A percentile compares a stretch with the other conserved stretches of the same genome.
Evolutionary conservation across 1,284 basidiomycete species (phyloP).

Genomic region (Puccinia horiana): DNA sequence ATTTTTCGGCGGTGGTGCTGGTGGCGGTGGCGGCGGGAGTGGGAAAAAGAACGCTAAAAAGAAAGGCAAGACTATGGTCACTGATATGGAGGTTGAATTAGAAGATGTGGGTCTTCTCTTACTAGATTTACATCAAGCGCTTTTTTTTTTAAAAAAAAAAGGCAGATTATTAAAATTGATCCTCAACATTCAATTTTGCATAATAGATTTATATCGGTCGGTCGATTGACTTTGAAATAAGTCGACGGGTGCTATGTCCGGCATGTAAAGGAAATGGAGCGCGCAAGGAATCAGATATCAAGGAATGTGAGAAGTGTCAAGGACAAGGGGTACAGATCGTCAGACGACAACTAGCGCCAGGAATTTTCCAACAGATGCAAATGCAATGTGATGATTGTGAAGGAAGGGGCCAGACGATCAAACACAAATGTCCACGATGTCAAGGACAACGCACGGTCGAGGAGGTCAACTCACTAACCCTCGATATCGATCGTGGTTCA

Average conservation of each 20-base stretch:
- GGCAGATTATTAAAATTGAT: too few species aligned
- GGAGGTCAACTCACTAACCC: slow-evolving; percentile 66
- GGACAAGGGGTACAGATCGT: slow-evolving; percentile 81
- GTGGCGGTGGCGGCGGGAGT: slow-evolving; percentile 59
- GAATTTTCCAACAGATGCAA: slow-evolving; percentile 57
- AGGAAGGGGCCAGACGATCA: slow-evolving; percentile 77
- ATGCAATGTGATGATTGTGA: slow-evolving; percentile 66
- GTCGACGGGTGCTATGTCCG: slow-evolving; percentile 84
- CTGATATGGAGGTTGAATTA: slow-evolving; percentile 82
- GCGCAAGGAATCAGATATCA: slow-evolving; percentile 79
- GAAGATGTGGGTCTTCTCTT: slow-evolving; percentile 67
- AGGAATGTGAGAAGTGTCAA: slow-evolving; percentile 74
- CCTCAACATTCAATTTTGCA: too few species aligned
- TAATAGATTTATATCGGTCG: slow-evolving; percentile 44
- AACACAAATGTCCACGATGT: slow-evolving; percentile 72
- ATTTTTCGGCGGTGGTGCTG: slow-evolving; percentile 78
- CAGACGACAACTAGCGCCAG: slow-evolving; percentile 87
- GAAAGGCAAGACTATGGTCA: slow-evolving; percentile 76
- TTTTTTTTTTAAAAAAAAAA: slow-evolving; percentile 4
- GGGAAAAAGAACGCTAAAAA: slow-evolving; percentile 69
- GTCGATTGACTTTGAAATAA: slow-evolving; percentile 74
- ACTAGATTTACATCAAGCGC: slow-evolving; percentile 32
- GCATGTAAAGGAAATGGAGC: slow-evolving; percentile 90
- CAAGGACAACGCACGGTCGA: slow-evolving; percentile 75
- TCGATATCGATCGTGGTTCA: slow-evolving; percentile 81